These are phyloP conservation scores for Aspergillus novoparasiticus DNA, from an alignment of 2,329 filamentous ascomycete species.

Conservation along the genomic window DNA sequence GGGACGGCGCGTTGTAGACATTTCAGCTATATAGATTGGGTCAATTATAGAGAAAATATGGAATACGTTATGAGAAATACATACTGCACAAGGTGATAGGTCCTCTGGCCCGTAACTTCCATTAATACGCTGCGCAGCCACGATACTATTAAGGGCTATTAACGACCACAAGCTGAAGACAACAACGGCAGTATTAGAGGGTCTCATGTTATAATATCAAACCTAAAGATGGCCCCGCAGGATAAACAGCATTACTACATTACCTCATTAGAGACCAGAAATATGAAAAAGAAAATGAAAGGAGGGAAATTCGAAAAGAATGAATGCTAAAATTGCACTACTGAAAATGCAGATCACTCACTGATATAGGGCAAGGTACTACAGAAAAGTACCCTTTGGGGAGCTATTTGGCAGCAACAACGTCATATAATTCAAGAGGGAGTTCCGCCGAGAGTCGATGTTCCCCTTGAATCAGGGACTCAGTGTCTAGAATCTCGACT, in stretches of 20 bases:
- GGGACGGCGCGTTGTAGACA: not conserved
- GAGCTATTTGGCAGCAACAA: not conserved
- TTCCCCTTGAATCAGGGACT: not conserved
- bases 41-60: not conserved
- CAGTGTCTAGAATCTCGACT: not conserved
- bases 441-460: not conserved
- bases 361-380: not conserved
- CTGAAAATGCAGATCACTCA: not conserved
- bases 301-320: not conserved
- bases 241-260: not conserved
- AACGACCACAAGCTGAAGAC: not conserved
- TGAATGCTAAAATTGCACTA: too few relatives aligned
- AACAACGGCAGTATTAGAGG: not conserved
- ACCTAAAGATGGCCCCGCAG: not conserved
- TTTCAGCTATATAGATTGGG: not conserved
- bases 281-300: not conserved
- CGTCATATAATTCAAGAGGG: not conserved
- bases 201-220: not conserved
- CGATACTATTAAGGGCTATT: not conserved
- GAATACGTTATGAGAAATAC: not conserved
- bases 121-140: not conserved
- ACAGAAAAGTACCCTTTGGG: too few relatives aligned
- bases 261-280: not conserved
- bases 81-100: slow-evolving; percentile 3
- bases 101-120: not conserved